Conservation (phyloP, 495 filamentous ascomycete genomes). For the Poronia punctata region DNA sequence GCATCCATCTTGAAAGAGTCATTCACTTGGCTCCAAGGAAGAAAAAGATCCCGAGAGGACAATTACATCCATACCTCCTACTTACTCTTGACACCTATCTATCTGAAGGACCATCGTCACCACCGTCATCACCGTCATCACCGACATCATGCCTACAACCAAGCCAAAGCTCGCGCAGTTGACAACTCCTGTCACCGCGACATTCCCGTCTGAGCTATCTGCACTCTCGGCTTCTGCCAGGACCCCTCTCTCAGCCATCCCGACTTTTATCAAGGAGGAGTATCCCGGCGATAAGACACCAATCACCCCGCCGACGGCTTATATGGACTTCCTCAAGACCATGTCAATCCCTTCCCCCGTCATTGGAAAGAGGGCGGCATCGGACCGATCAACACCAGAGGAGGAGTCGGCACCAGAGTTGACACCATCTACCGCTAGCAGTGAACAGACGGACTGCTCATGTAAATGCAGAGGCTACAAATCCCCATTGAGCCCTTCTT, state of each 20-base stretch:
- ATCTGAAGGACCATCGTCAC: slow-evolving; percentile 11
- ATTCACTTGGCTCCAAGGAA: slow-evolving; percentile 35
- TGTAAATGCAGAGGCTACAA: slow-evolving; percentile 47
- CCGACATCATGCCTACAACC: slow-evolving; percentile 44
- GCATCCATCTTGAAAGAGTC: slow-evolving; percentile 27
- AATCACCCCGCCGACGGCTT: slow-evolving; percentile 86
- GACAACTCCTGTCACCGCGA: slow-evolving; percentile 68
- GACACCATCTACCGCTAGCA: slow-evolving; percentile 47
- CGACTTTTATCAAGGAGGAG: slow-evolving; percentile 35
- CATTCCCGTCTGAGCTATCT: slow-evolving; percentile 72
- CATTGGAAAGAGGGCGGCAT: slow-evolving; percentile 36
- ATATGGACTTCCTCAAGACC: slow-evolving; percentile 81
- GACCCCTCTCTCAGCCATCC: slow-evolving; percentile 47
- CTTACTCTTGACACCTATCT: neutral
- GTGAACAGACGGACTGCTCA: slow-evolving; percentile 44
- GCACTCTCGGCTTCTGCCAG: slow-evolving; percentile 34
- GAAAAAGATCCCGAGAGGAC: slow-evolving; percentile 1
- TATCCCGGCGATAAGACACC: slow-evolving; percentile 56
- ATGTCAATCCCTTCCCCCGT: slow-evolving; percentile 60
- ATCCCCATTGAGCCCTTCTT: slow-evolving; percentile 40
- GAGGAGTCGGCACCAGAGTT: slow-evolving; percentile 36
- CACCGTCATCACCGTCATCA: slow-evolving; percentile 13
- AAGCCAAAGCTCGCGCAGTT: slow-evolving; percentile 66
- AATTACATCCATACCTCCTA: too few relatives aligned
- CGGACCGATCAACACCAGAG: slow-evolving; percentile 26